These are phyloP conservation scores for Salinomyces thailandicus DNA, from an alignment of 2,329 filamentous ascomycete species.

Conservation along the genomic window DNA sequence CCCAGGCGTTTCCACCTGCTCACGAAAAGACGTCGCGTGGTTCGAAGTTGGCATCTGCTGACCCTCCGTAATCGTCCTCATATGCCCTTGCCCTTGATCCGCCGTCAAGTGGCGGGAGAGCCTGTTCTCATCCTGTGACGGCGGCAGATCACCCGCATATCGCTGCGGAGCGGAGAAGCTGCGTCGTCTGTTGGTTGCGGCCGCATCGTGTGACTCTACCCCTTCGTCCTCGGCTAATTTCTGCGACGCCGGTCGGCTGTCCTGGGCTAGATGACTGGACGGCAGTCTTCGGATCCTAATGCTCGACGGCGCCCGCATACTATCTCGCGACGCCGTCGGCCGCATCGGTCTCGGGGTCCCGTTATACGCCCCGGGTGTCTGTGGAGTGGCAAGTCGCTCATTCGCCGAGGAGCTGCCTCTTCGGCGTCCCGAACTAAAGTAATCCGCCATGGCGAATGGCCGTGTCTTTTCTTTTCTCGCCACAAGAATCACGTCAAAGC, in stretches of 20 bases:
- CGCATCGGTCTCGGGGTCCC: background rate
- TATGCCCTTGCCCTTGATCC: conserved; percentile 12
- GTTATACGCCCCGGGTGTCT: conserved; percentile 2
- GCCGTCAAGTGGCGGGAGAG: conserved; percentile 17
- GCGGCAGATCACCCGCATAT: conserved; percentile 8
- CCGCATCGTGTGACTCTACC: conserved; percentile 7
- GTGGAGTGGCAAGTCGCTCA: conserved; percentile 9
- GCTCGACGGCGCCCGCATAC: conserved; percentile 21
- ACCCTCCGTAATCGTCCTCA: conserved; percentile 22
- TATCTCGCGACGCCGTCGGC: conserved; percentile 16
- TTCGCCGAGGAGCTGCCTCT: conserved; percentile 9
- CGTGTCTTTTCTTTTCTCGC: too few species aligned
- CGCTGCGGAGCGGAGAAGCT: conserved; percentile 24
- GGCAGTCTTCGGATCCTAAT: conserved; percentile 24
- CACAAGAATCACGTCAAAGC: too few species aligned
- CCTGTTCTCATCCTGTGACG: conserved; percentile 7
- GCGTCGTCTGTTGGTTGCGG: conserved; percentile 18
- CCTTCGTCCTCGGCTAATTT: conserved; percentile 5
- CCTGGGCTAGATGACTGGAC: conserved; percentile 8
- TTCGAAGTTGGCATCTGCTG: background rate
- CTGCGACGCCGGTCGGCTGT: conserved; percentile 11
- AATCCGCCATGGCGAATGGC: conserved; percentile 19
- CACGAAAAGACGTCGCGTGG: conserved; percentile 9
- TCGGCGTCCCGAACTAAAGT: conserved; percentile 14
- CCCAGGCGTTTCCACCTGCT: conserved; percentile 7